Percentiles rank a stretch among this genome's conserved stretches.
Conservation (phyloP, 2,329 filamentous ascomycete genomes). For the Cryphonectria japonica region DNA sequence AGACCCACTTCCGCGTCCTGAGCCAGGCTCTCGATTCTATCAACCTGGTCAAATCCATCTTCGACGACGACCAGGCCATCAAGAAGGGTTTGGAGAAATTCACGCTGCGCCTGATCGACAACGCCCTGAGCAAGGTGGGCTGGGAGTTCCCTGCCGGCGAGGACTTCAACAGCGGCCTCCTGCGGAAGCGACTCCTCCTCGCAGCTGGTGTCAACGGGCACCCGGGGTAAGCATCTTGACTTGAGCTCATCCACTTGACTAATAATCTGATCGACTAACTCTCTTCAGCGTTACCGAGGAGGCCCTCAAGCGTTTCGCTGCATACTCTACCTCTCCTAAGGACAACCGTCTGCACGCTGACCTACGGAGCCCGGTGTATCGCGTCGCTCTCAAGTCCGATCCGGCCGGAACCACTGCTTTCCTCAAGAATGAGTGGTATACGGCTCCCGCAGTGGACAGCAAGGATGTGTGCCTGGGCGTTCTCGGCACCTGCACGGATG, state of each 20-base stretch:
- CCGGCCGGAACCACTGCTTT: constrained; percentile 71
- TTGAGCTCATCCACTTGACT: neutral
- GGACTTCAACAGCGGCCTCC: constrained; percentile 78
- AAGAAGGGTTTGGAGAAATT: constrained; percentile 77
- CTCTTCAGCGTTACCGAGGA: constrained; percentile 66
- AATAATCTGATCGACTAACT: constrained; percentile 32
- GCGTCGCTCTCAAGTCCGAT: constrained; percentile 72
- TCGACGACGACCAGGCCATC: constrained; percentile 74
- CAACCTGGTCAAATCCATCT: constrained; percentile 79
- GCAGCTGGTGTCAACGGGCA: constrained; percentile 79
- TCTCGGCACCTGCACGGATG: constrained; percentile 73
- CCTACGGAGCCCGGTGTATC: constrained; percentile 79
- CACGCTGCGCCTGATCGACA: constrained; percentile 73
- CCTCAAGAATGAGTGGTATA: constrained; percentile 83
- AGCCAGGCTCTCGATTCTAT: constrained; percentile 80
- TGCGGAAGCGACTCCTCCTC: constrained; percentile 79
- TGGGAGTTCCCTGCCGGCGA: constrained; percentile 83
- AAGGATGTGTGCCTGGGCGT: constrained; percentile 82
- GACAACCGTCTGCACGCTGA: constrained; percentile 76
- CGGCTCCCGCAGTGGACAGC: constrained; percentile 83
- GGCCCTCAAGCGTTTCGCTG: constrained; percentile 76
- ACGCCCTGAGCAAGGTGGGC: constrained; percentile 77
- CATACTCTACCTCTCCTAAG: constrained; percentile 74
- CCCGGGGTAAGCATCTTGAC: constrained; percentile 59
- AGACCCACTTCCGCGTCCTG: constrained; percentile 89